Evolutionary conservation across 1,284 basidiomycete genomes (phyloP), one percentile per base, ranked within the genome.

Genomic region (Apiotrichum porosum): DNA sequence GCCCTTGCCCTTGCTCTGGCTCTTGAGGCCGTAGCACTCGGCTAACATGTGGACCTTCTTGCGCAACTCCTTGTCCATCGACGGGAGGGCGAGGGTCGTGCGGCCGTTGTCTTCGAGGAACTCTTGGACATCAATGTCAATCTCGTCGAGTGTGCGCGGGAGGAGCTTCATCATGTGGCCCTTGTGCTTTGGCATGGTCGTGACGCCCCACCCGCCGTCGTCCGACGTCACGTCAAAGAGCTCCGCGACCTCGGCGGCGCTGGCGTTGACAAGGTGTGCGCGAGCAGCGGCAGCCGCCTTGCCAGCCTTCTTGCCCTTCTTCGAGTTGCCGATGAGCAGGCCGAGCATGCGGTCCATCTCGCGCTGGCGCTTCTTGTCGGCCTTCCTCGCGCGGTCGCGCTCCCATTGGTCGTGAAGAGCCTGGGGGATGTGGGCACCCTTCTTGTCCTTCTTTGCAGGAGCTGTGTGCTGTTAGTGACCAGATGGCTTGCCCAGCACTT

Each of bases 331-430:
- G 4, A 31, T 9, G 17, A 46, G 42, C 6, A 48, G 19, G 9
- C 37, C 42, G 3, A 71, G 68, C 21, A 75, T 62, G 9, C 80
- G 72, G 51, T 75, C 73, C 14, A 73, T 61, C 2, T 78, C 79
- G 4, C 88, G 82, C 32, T 79, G 77, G 4, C 76, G 78, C 68
- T 89, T 93, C 65, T 78, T 74, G 50, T 82, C 83, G 0, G 88
- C 88, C 70, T 94, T 95, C 73, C 83, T 85, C 44, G 77, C 73
- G 2, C 88, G 84, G 64, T 94, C 91, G 43, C 79, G 79, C 51
- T 82, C 80, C 89, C 89, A 94, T 56, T 84, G 85, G 0, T 73
- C 79, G 51, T 79, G 79, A 1, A 95, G 77, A 9, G 84, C 79
- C 2, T 75, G 66, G 0, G 86, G 81, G 41, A 90, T 71, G 14